phyloP scores from a whole-genome alignment of 1,139 yeast species.

The Taphrina communis region DNA sequence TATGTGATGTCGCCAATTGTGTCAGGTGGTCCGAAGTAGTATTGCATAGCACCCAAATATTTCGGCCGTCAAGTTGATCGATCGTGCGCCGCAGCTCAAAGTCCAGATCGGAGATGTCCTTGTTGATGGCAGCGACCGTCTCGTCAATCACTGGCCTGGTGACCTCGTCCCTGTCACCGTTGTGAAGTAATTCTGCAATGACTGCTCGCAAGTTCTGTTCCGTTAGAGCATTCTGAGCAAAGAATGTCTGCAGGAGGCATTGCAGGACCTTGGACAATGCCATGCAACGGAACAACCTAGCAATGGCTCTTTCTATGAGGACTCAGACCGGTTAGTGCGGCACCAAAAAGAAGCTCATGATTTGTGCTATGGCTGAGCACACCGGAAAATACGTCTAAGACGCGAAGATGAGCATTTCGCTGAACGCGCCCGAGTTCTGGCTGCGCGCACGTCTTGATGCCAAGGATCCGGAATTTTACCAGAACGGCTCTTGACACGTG shows the following conservation, averaged over 20 bases:
- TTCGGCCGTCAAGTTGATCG: constrained; percentile 29
- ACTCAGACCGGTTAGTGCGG: too few species aligned
- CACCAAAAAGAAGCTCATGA: background rate
- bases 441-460: background rate
- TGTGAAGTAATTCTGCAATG: constrained; percentile 13
- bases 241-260: constrained; percentile 21
- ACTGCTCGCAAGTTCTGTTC: constrained; percentile 25
- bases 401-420: constrained; percentile 8
- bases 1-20: constrained; percentile 32
- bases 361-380: background rate
- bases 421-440: background rate
- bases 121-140: constrained; percentile 51
- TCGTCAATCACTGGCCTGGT: constrained; percentile 53
- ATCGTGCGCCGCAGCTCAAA: constrained; percentile 34
- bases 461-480: background rate
- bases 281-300: background rate
- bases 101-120: constrained; percentile 25
- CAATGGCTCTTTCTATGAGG: too few species aligned
- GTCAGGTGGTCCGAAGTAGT: constrained; percentile 37
- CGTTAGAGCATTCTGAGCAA: constrained; percentile 21
- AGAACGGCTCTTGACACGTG: background rate
- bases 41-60: constrained; percentile 37
- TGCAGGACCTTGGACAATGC: constrained; percentile 15
- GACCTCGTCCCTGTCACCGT: constrained; percentile 19
- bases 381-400: background rate